Evolutionary conservation across 495 filamentous ascomycete species (phyloP).

Genomic region (Astrocystis sublimbata): DNA sequence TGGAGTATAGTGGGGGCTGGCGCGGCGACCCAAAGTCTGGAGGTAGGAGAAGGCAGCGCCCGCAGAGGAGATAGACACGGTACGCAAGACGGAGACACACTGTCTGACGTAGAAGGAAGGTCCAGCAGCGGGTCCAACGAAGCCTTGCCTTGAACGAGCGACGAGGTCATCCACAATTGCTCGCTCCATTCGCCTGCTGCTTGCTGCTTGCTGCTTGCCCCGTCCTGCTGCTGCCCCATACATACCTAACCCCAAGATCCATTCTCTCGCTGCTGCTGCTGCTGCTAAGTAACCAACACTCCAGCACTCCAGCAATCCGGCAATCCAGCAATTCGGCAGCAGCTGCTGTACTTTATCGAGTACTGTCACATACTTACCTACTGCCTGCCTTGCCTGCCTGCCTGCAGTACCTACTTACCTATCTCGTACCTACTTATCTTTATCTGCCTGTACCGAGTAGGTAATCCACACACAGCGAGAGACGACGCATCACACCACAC

Average conservation of each 20-base stretch:
- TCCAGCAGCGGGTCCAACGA: slow-evolving; percentile 19
- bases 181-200: too few relatives aligned
- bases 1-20: slow-evolving; percentile 6
- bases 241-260: slow-evolving; percentile 7
- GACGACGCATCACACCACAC: slow-evolving; percentile 17
- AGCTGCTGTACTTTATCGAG: too few relatives aligned
- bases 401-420: too few relatives aligned
- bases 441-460: too few relatives aligned
- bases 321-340: too few relatives aligned
- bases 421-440: slow-evolving; percentile 2
- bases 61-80: too few relatives aligned
- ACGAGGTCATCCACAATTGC: slow-evolving; percentile 22
- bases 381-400: too few relatives aligned
- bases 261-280: slow-evolving; percentile 9
- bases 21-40: not conserved
- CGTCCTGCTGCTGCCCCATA: too few relatives aligned
- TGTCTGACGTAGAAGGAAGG: slow-evolving; percentile 22
- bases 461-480: slow-evolving; percentile 22
- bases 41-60: not conserved
- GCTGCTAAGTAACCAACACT: slow-evolving; percentile 16
- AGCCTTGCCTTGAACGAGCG: slow-evolving; percentile 22
- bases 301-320: too few relatives aligned
- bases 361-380: too few relatives aligned
- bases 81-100: slow-evolving; percentile 1
- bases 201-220: too few relatives aligned